Base-by-base conservation (phyloP, 805 yeast genomes). In the Zygotorulaspora chibaensis region DNA sequence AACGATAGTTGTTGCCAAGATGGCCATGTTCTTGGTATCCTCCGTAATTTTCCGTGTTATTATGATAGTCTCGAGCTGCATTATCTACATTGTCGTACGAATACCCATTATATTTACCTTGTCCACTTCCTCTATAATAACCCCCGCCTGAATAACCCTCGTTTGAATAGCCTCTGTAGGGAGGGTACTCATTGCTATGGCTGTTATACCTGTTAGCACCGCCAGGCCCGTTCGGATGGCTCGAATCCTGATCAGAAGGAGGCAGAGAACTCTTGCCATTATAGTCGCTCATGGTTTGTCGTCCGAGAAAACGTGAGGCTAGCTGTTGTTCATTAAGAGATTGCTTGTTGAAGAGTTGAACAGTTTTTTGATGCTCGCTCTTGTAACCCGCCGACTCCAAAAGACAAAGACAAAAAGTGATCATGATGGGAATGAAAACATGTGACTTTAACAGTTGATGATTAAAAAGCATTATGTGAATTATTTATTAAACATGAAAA, bases 121-220 rank as follows among this genome's bases (percentile, higher is more conserved):
- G 48, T 5, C 44, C 45, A 16, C 40, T 38, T 9, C 48, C 48
- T 31, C 45, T 40, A 28, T 43, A 42, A 12, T 45, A 46, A 8
- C 50, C 47, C 28, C 47, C 43, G 7, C 38, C 35, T 3, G 45
- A 25, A 16, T 47, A 45, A 10, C 47, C 47, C 3, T 45, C n/a
- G n/a, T n/a, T n/a, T n/a, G n/a, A n/a, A n/a, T n/a, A n/a, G n/a
- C n/a, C 45, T 40, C 43, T 40, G 28, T 34, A 23, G 2, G 47
- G 33, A 11, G 41, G 25, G 34, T 43, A 43, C 3, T 39, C 50
- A 20, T 18, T 33, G 15, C 9, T 29, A 13, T 29, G n/a, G 15
- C n/a, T 29, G 9, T 33, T 34, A 26, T 45, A 48, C 18, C 52
- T 25, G 27, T 31, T 40, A 13, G 44, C 36, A 9, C 28, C 41